phyloP scores from a whole-genome alignment of 2,329 filamentous ascomycete species.

The Cladosporium sp. region DNA sequence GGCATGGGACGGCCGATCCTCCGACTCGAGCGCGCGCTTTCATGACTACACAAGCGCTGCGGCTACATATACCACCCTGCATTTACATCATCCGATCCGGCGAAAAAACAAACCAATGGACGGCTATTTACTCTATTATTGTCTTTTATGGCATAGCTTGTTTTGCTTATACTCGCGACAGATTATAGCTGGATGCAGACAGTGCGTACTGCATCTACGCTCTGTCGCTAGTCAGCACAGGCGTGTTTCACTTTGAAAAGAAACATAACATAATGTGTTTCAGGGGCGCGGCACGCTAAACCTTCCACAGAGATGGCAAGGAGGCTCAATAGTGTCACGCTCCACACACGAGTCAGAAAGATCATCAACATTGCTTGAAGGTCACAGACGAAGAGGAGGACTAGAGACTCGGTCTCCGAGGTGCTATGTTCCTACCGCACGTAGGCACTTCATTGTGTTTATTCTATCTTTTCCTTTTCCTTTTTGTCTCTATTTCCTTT shows the following conservation, averaged over 20 bases:
- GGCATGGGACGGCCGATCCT: conserved; percentile 17
- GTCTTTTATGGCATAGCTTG: conserved; percentile 13
- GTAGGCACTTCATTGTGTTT: conserved; percentile 11
- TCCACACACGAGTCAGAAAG: not conserved
- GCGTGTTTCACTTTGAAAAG: conserved; percentile 21
- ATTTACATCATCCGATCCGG: conserved; percentile 18
- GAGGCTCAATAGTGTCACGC: not conserved
- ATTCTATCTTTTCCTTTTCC: conserved; percentile 7
- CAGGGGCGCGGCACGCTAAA: conserved; percentile 13
- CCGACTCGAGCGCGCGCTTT: conserved; percentile 15
- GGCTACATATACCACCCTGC: conserved; percentile 17
- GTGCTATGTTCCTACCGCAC: not conserved
- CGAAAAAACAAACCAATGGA: conserved; percentile 3
- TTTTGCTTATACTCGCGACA: not conserved
- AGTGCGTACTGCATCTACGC: conserved; percentile 1
- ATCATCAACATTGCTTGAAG: conserved; percentile 1
- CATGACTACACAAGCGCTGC: conserved; percentile 15
- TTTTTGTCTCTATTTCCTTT: conserved; percentile 16
- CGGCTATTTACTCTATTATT: conserved; percentile 11
- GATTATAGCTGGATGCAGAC: not conserved
- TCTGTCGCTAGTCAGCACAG: conserved; percentile 5
- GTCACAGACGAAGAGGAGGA: not conserved
- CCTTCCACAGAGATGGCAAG: conserved; percentile 3
- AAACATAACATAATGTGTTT: conserved; percentile 25
- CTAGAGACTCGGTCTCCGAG: conserved; percentile 1